These are phyloP conservation scores for Plasmodium coatneyi DNA, from an alignment of 169 alveolate species.

Conservation along the genomic window DNA sequence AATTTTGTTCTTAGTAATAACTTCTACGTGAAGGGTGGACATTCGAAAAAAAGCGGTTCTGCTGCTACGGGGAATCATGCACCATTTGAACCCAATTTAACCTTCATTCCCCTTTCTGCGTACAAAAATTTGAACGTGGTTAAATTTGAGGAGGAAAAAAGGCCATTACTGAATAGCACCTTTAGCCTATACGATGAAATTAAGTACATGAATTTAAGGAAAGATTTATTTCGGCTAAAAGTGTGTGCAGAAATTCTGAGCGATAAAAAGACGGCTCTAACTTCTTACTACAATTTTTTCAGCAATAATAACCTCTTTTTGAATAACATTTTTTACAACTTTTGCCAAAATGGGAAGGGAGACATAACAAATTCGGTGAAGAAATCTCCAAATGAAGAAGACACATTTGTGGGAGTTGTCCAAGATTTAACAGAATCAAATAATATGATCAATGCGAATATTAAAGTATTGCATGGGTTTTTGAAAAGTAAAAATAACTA, in stretches of 20 bases:
- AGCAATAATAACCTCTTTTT: slow-evolving; percentile 17
- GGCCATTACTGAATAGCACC: slow-evolving; percentile 23
- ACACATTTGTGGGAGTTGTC: slow-evolving; percentile 47
- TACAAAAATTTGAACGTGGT: slow-evolving; percentile 62
- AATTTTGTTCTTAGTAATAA: slow-evolving; percentile 62
- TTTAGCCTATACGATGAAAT: slow-evolving; percentile 56
- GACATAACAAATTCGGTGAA: slow-evolving; percentile 4
- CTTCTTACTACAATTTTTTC: slow-evolving; percentile 47
- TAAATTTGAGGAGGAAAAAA: slow-evolving; percentile 36
- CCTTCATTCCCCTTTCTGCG: slow-evolving; percentile 59
- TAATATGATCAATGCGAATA: slow-evolving; percentile 55
- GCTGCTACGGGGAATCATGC: background rate
- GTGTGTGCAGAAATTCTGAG: slow-evolving; percentile 34
- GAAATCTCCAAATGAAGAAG: slow-evolving; percentile 21
- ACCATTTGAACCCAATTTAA: slow-evolving; percentile 16
- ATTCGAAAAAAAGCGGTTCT: background rate
- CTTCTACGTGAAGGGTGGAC: slow-evolving; percentile 13
- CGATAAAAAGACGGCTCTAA: background rate
- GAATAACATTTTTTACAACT: slow-evolving; percentile 51
- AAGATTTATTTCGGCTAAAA: slow-evolving; percentile 45
- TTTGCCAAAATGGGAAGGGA: background rate
- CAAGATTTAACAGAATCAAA: slow-evolving; percentile 69
- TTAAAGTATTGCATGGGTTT: slow-evolving; percentile 55
- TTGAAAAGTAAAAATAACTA: slow-evolving; percentile 31
- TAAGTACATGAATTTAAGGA: slow-evolving; percentile 56